Percentiles rank a stretch among this genome's conserved stretches.
These are phyloP conservation scores for Curvularia verruculosa DNA, from an alignment of 2,329 filamentous ascomycete genomes.

Conservation along the genomic window DNA sequence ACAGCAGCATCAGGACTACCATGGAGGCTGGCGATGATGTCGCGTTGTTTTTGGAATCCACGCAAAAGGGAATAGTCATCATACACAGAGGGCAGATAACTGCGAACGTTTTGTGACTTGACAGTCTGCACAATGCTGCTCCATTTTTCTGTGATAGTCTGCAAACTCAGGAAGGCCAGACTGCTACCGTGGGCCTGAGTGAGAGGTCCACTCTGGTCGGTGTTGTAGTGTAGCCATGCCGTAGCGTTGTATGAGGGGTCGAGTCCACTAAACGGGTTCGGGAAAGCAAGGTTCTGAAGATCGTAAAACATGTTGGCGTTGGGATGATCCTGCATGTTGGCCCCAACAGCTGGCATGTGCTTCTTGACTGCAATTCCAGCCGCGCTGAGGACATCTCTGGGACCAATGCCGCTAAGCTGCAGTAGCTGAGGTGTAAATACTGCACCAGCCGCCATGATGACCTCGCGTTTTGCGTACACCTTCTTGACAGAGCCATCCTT, in stretches of 20 bases:
- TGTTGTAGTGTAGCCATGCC: conserved; percentile 35
- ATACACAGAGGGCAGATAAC: conserved; percentile 28
- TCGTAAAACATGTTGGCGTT: conserved; percentile 29
- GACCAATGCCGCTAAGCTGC: conserved; percentile 40
- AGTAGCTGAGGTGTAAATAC: conserved; percentile 63
- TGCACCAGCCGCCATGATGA: conserved; percentile 65
- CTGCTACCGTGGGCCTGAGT: conserved; percentile 35
- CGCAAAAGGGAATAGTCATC: conserved; percentile 23
- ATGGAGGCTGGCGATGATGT: conserved; percentile 32
- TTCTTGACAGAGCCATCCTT: conserved; percentile 23
- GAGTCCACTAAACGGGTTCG: conserved; percentile 26
- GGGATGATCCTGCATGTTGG: conserved; percentile 45
- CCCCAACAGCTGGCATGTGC: conserved; percentile 38
- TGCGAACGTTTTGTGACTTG: conserved; percentile 23
- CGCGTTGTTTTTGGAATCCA: conserved; percentile 33
- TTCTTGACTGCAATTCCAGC: conserved; percentile 35
- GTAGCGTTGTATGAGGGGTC: conserved; percentile 36
- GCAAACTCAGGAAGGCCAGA: conserved; percentile 28
- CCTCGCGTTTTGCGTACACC: conserved; percentile 52
- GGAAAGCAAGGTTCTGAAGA: conserved; percentile 28
- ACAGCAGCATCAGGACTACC: conserved; percentile 35
- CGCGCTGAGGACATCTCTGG: conserved; percentile 26
- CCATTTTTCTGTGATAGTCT: conserved; percentile 26
- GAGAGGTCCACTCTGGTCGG: conserved; percentile 34
- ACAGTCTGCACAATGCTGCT: conserved; percentile 26